Base-by-base conservation (phyloP, 306 rosid species). In the Cajanus cajan region DNA sequence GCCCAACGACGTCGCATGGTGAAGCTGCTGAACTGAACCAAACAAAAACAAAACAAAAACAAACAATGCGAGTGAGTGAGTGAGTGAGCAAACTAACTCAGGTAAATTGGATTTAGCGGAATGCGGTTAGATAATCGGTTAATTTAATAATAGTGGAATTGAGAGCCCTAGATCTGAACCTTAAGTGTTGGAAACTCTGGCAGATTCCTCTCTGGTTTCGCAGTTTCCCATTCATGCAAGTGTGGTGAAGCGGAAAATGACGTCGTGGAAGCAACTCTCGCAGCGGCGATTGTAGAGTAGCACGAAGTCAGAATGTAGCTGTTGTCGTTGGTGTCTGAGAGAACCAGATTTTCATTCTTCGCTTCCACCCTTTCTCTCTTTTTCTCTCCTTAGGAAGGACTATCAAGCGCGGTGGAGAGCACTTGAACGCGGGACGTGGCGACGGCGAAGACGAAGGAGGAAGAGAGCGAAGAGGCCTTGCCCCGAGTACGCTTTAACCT, bases 181-280 rank as follows among this genome's bases (percentile, higher is more conserved):
- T 91, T 96, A 98, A 78, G 94, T 98, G 80, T 87, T 89, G 86
- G 99, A 82, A 36, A 96, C 90, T 6, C 93, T 98, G 10, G 99
- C 96, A 16, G 98, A 88, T 87, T 96, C 99, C 80, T 93, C 98
- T 82, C 99, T 83, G 41, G 99, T 96, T 36, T 98, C 98, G 67
- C 99, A 93, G 82, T 96, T 96, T 22, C 99, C 99, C 99, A 96
- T 96, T 82, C 85, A 75, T 71, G 83, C 89, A 57, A 77, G 65
- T n/a, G n/a, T n/a, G n/a, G n/a, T n/a, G n/a, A n/a, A n/a, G n/a
- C 52, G 21, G 48, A 14, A 63, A 80, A 72, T 45, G 79, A 72
- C 74, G 83, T 36, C 71, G 76, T 16, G 2, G 67, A 70, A 68
- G 62, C 15, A 69, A 33, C 18, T 57, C 73, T 22, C 31, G 80